Evolutionary conservation across 352 stramenopile species (phyloP).

Genomic region (Elongisporangium prolatum): DNA sequence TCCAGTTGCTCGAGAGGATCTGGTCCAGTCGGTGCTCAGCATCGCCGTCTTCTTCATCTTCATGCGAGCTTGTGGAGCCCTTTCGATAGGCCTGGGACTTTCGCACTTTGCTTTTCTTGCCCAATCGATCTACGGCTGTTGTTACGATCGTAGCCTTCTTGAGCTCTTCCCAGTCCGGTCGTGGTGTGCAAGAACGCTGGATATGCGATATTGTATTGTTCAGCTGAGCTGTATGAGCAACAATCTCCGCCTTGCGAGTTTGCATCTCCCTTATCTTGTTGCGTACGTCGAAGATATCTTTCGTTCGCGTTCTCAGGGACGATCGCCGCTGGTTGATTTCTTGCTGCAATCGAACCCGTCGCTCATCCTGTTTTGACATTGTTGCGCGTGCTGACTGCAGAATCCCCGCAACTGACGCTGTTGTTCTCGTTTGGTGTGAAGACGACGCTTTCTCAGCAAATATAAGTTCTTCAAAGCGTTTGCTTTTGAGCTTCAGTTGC

Average conservation of each 20-base stretch:
- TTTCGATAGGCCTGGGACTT: slow-evolving; percentile 9
- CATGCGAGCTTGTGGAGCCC: slow-evolving; percentile 3
- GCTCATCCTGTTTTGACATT: neutral
- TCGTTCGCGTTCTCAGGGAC: slow-evolving; percentile 33
- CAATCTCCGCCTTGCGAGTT: slow-evolving; percentile 14
- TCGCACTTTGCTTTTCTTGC: slow-evolving; percentile 26
- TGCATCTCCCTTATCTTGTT: slow-evolving; percentile 32
- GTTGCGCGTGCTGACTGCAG: neutral
- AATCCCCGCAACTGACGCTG: neutral
- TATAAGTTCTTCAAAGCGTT: slow-evolving; percentile 37
- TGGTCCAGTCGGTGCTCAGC: slow-evolving; percentile 28
- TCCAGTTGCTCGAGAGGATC: slow-evolving; percentile 55
- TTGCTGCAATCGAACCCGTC: neutral
- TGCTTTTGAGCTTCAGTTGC: slow-evolving; percentile 41
- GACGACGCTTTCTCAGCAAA: neutral
- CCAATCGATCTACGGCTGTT: slow-evolving; percentile 41
- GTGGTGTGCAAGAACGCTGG: slow-evolving; percentile 53
- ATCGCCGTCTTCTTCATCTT: slow-evolving; percentile 41
- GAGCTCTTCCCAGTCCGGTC: slow-evolving; percentile 60
- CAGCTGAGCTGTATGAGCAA: slow-evolving; percentile 17
- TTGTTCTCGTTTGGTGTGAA: neutral
- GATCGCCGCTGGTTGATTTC: slow-evolving; percentile 13
- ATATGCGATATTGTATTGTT: slow-evolving; percentile 36
- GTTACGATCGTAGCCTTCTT: slow-evolving; percentile 46
- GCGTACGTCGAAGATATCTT: slow-evolving; percentile 62